A percentile compares a stretch with the other conserved stretches of the same genome.
Conservation (phyloP, 306 rosid genomes). For the Pachyrhizus erosus region DNA sequence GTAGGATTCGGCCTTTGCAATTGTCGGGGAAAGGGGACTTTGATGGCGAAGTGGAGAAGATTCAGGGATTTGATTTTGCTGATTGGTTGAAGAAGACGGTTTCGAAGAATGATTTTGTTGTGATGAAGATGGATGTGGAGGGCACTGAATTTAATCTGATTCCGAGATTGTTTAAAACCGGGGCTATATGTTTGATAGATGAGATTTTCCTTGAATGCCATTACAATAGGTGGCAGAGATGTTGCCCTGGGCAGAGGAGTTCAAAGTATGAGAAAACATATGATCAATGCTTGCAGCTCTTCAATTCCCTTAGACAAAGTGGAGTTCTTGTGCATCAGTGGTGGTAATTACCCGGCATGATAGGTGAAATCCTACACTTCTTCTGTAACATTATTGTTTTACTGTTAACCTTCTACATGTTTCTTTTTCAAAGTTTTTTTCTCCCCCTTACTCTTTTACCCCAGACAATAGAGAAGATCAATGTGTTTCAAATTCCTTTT, state of each 20-base stretch:
- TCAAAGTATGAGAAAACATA: constrained; percentile 83
- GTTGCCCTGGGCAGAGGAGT: constrained; percentile 95
- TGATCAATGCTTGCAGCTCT: constrained; percentile 81
- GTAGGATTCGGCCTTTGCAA: constrained; percentile 80
- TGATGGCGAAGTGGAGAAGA: constrained; percentile 80
- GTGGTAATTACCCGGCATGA: constrained; percentile 63
- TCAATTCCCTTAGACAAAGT: constrained; percentile 77
- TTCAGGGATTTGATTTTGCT: constrained; percentile 85
- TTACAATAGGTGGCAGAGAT: constrained; percentile 97
- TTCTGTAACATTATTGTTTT: constrained; percentile 40
- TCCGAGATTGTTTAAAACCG: constrained; percentile 81
- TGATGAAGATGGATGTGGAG: constrained; percentile 99
- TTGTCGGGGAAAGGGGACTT: constrained; percentile 43
- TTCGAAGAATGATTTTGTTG: constrained; percentile 82
- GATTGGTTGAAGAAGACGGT: constrained; percentile 80
- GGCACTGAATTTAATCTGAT: constrained; percentile 92
- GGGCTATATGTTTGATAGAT: constrained; percentile 91
- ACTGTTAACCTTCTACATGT: constrained; percentile 35
- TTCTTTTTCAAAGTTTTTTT: constrained; percentile 6
- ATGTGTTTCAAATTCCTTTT: constrained; percentile 34
- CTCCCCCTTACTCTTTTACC: neutral
- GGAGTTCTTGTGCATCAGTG: constrained; percentile 99
- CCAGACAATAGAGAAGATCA: constrained; percentile 38
- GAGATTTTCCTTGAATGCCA: constrained; percentile 97
- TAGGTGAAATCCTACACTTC: constrained; percentile 31